Evolutionary conservation across 768 basidiomycete species (phyloP), one percentile per base, ranked within the genome.

Genomic region (Hericium coralloides): DNA sequence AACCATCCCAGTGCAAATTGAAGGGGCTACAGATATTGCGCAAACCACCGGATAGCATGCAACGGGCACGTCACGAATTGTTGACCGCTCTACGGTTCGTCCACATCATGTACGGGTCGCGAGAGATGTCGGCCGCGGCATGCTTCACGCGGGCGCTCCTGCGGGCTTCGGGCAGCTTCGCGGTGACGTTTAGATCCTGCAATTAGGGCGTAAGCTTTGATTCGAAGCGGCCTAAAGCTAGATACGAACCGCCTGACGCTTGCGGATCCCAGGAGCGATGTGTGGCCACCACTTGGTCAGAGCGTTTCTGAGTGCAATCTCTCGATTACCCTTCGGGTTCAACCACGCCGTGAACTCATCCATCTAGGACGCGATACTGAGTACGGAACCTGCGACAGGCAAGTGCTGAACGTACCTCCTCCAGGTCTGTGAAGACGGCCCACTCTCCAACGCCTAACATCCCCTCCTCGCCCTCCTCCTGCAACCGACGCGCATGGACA

Each of bases 81-180:
- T 74, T 79, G 14, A 74, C 74, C 49, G 89, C 88, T 67, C 84
- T 79, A 63, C 87, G 86, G 67, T 93, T 93, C 58, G 83, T 82
- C 91, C 92, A 93, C 70, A 77, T 73, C 89, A 93, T 91, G 67
- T 93, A 93, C 22, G 89, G 85, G 66, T 92, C 89, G 65, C 89
- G 81, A 36, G 77, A 73, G 58, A 89, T 74, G 66, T 89, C 86
- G 54, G 82, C 74, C 39, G 78, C 81, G 36, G 75, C 70, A 26
- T 75, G 72, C 47, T 78, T 76, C 65, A 79, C 81, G 47, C 89
- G 83, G 20, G 83, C 78, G 67, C 88, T 92, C 41, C 90, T 85
- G 49, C 91, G 80, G 4, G 88, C 88, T 70, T 91, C 89, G 2
- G 89, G 85, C 56, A 86, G 74, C 62, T 82, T 87, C 14, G 86